phyloP scores from a whole-genome alignment of 305 asterid genomes.

The Fraxinus latifolia region DNA sequence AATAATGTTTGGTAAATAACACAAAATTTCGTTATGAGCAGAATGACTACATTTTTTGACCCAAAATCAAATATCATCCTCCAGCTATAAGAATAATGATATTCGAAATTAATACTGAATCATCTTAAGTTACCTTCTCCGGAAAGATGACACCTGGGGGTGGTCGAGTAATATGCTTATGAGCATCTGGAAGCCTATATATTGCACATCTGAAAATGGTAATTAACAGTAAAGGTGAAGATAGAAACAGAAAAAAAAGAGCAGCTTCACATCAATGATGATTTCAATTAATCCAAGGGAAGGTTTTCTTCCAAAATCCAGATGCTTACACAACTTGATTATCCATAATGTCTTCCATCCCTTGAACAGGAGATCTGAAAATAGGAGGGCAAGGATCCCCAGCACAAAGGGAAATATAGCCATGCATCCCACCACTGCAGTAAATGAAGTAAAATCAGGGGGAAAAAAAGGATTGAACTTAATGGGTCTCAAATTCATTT shows the following conservation, averaged over 20 bases:
- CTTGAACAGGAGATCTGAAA: slow-evolving; percentile 84
- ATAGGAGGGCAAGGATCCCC: slow-evolving; percentile 97
- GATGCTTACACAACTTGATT: slow-evolving; percentile 92
- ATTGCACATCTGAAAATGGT: slow-evolving; percentile 68
- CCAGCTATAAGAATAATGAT: neutral
- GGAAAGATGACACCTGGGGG: slow-evolving; percentile 80
- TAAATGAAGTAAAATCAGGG: slow-evolving; percentile 40
- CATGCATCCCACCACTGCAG: slow-evolving; percentile 99
- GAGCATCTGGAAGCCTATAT: slow-evolving; percentile 83
- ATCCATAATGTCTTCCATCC: slow-evolving; percentile 79
- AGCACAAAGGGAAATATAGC: slow-evolving; percentile 78
- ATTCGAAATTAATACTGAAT: neutral
- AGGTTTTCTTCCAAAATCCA: neutral
- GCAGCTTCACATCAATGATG: slow-evolving; percentile 10
- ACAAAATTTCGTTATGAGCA: neutral
- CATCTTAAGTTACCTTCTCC: slow-evolving; percentile 48
- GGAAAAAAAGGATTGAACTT: slow-evolving; percentile 11
- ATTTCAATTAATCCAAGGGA: neutral
- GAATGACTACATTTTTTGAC: neutral
- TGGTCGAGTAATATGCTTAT: slow-evolving; percentile 77
- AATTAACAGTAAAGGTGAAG: slow-evolving; percentile 9
- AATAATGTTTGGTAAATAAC: neutral
- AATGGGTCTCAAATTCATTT: slow-evolving; percentile 4
- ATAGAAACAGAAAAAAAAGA: neutral
- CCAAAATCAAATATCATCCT: neutral